A percentile compares a stretch with the other conserved stretches of the same genome.
Evolutionary conservation across 2,329 filamentous ascomycete species (phyloP).

Genomic region (Trichoderma atroviride): DNA sequence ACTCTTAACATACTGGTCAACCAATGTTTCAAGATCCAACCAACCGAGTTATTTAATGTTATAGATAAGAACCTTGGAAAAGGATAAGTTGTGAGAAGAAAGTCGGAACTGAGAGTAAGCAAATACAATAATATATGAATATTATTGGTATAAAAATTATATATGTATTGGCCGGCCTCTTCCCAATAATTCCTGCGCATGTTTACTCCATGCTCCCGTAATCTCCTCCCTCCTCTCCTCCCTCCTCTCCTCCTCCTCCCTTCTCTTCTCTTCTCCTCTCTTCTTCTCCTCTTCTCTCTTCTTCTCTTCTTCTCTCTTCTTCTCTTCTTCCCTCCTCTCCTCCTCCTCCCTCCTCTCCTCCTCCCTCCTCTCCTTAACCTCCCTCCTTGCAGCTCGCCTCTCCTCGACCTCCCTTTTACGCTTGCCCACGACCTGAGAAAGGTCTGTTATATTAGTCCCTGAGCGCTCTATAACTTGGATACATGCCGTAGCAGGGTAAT

Average conservation of each 20-base stretch:
- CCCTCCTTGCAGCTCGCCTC: slow-evolving; percentile 39
- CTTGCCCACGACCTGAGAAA: slow-evolving; percentile 75
- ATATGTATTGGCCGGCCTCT: slow-evolving; percentile 52
- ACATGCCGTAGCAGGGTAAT: slow-evolving; percentile 72
- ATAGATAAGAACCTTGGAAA: too few relatives aligned
- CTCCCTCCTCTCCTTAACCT: too few relatives aligned
- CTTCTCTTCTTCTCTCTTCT: too few relatives aligned
- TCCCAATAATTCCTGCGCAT: slow-evolving; percentile 68
- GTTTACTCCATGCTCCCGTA: slow-evolving; percentile 61
- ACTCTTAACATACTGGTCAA: too few relatives aligned
- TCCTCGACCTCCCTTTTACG: slow-evolving; percentile 60
- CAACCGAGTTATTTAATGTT: too few relatives aligned
- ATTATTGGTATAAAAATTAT: background rate
- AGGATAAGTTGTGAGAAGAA: background rate
- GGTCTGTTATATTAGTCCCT: slow-evolving; percentile 74
- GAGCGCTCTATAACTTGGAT: slow-evolving; percentile 79
- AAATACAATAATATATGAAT: too few relatives aligned
- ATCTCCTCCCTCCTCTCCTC: too few relatives aligned
- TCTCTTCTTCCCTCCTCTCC: background rate
- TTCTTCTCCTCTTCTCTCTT: too few relatives aligned
- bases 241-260: too few relatives aligned
- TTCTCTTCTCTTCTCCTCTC: too few relatives aligned
- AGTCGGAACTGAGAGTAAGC: background rate
- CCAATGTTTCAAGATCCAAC: too few relatives aligned
- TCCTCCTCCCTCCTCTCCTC: too few relatives aligned